Base-by-base conservation (phyloP, 352 stramenopile species). In the Globisporangium heterothallicum region DNA sequence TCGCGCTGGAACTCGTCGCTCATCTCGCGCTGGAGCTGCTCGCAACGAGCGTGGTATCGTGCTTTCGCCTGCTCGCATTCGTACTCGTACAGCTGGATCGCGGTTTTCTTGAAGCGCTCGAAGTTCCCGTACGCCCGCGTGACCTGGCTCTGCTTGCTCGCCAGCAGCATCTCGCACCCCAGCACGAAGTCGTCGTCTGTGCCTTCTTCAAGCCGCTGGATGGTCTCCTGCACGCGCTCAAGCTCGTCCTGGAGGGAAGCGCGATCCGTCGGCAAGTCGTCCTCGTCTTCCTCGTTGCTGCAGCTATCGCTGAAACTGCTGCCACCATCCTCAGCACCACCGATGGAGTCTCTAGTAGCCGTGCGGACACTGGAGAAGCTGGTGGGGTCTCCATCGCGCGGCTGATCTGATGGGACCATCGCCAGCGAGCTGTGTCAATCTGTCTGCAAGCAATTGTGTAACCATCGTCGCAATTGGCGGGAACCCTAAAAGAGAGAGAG, bases 11-110 rank as follows among this genome's bases (percentile, higher is more conserved):
- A 64, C 30, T 83, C 77, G 4, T 55, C 50, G 43, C 63, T 53
- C 72, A 86, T 86, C 42, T 74, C 66, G 27, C 48, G 49, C 54
- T 88, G 53, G 10, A 88, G 66, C 58, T 78, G 60, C 24, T 46
- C 46, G 44, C 77, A 88, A 18, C 72, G 65, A n/a, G 36, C 35
- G n/a, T 42, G 27, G 74, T 80, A 82, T 16, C 51, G 61, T 29
- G 64, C 59, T 0, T 56, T 47, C 1, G 72, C 72, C 43, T 79
- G 68, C 14, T 72, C 42, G 16, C 47, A 68, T 25, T 78, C 64
- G 48, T 84, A 72, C 44, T 68, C 62, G 30, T 61, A 76, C 18
- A 86, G 63, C 58, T 55, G 51, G 2, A 42, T 25, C 2, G 64
- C 62, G 3, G 56, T 70, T 4, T 44, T 8, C 30, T 65, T 54